Percentiles rank a stretch among this genome's conserved stretches.
Conservation (phyloP, 257 asterid genomes). For the Scutellaria baicalensis region DNA sequence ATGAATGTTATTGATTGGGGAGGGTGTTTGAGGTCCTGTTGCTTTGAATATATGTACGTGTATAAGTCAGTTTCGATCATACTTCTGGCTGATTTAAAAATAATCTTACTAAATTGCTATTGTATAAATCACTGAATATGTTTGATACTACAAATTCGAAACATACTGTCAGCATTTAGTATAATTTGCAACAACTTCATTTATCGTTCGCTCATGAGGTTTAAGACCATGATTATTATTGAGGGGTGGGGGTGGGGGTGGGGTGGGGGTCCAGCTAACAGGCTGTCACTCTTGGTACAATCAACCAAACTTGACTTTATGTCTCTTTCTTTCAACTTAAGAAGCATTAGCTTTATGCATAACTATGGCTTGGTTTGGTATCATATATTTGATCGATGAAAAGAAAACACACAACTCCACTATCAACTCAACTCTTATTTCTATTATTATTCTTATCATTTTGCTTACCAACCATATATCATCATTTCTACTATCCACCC, state of each 20-base stretch:
- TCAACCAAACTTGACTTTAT: slow-evolving; percentile 42
- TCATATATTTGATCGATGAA: slow-evolving; percentile 24
- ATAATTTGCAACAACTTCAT: no score
- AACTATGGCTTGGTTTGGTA: slow-evolving; percentile 26
- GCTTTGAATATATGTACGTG: no score
- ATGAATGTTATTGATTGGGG: no score
- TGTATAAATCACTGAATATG: no score
- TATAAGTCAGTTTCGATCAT: no score
- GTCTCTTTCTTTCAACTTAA: slow-evolving; percentile 54
- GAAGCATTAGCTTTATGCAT: slow-evolving; percentile 25
- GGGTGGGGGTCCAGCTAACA: slow-evolving; percentile 32
- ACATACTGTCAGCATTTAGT: no score
- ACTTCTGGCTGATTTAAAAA: no score
- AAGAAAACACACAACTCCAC: slow-evolving; percentile 11
- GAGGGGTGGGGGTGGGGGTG: background rate
- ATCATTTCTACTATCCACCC: slow-evolving; percentile 3
- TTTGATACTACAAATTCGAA: no score
- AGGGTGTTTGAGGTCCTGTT: no score
- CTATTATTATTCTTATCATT: slow-evolving; percentile 18
- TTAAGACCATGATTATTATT: no score
- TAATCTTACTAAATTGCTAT: no score
- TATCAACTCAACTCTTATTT: slow-evolving; percentile 3
- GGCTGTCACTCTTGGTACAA: slow-evolving; percentile 47
- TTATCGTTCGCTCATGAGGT: no score
- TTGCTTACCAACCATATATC: slow-evolving; percentile 37